These are phyloP conservation scores for Globisporangium irregulare DNA, from an alignment of 352 stramenopile genomes.

Conservation along the genomic window DNA sequence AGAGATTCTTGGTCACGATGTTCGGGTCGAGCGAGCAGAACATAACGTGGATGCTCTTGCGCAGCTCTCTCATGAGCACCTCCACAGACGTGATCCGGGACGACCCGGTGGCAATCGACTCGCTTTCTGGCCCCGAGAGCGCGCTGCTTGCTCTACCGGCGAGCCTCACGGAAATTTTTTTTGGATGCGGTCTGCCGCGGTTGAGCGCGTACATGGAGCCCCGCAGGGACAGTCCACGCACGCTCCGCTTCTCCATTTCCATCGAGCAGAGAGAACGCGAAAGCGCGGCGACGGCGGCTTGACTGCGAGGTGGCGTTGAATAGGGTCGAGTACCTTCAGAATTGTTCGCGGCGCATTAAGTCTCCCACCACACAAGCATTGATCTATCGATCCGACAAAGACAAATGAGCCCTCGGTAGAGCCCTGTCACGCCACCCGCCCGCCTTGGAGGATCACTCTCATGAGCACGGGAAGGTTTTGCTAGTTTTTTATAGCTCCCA, in stretches of 20 bases:
- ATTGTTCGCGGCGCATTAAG: constrained; percentile 10
- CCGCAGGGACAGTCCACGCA: constrained; percentile 30
- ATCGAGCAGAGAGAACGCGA: neutral
- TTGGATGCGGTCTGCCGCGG: constrained; percentile 10
- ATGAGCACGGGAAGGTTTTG: constrained; percentile 2
- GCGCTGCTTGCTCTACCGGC: constrained; percentile 9
- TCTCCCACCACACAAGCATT: neutral
- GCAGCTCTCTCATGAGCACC: constrained; percentile 49
- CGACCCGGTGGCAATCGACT: neutral
- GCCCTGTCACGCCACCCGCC: neutral
- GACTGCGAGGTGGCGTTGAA: neutral
- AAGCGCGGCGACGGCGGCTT: neutral
- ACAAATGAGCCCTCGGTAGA: constrained; percentile 7
- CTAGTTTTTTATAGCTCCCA: neutral
- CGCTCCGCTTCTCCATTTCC: constrained; percentile 19
- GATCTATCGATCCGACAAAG: constrained; percentile 12
- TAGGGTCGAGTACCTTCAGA: neutral
- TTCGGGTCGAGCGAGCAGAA: constrained; percentile 39
- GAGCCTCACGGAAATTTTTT: constrained; percentile 16
- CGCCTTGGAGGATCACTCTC: neutral
- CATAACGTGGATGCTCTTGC: constrained; percentile 40
- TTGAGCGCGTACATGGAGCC: constrained; percentile 36
- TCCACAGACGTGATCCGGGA: constrained; percentile 38
- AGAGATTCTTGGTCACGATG: constrained; percentile 32
- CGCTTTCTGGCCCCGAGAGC: constrained; percentile 1